These are phyloP conservation scores for Coniochaeta sp. DNA, from an alignment of 2,329 filamentous ascomycete species.

Conservation along the genomic window DNA sequence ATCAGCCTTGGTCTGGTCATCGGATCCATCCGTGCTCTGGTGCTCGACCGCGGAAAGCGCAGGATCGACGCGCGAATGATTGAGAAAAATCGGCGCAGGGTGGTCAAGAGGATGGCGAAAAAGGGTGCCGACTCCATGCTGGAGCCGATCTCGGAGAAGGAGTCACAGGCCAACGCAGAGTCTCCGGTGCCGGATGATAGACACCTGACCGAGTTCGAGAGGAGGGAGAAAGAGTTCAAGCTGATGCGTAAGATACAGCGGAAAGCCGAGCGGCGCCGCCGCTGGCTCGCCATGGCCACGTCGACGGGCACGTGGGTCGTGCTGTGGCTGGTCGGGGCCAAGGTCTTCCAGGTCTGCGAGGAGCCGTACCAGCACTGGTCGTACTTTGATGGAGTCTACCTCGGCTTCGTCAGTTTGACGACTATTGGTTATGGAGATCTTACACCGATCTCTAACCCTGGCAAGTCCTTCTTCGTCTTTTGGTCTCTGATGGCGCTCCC, in stretches of 20 bases:
- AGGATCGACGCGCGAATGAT: slow-evolving; percentile 49
- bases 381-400: slow-evolving; percentile 81
- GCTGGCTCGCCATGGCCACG: slow-evolving; percentile 65
- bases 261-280: slow-evolving; percentile 54
- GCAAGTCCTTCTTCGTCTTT: slow-evolving; percentile 84
- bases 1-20: slow-evolving; percentile 81
- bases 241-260: slow-evolving; percentile 77
- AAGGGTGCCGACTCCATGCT: slow-evolving; percentile 40
- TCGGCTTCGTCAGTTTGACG: slow-evolving; percentile 73
- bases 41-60: slow-evolving; percentile 48
- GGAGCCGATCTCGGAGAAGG: slow-evolving; percentile 32
- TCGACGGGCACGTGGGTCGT: slow-evolving; percentile 62
- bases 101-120: slow-evolving; percentile 36
- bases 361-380: slow-evolving; percentile 49
- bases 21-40: slow-evolving; percentile 63
- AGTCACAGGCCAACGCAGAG: slow-evolving; percentile 9
- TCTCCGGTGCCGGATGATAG: slow-evolving; percentile 10
- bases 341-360: slow-evolving; percentile 58
- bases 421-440: slow-evolving; percentile 86
- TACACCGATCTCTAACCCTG: slow-evolving; percentile 67
- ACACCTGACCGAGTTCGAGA: slow-evolving; percentile 41
- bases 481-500: slow-evolving; percentile 84
- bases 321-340: slow-evolving; percentile 75
- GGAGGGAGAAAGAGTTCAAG: slow-evolving; percentile 63
- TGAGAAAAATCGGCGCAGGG: slow-evolving; percentile 47